phyloP scores from a whole-genome alignment of 352 stramenopile genomes.

The Phytophthora kernoviae region DNA sequence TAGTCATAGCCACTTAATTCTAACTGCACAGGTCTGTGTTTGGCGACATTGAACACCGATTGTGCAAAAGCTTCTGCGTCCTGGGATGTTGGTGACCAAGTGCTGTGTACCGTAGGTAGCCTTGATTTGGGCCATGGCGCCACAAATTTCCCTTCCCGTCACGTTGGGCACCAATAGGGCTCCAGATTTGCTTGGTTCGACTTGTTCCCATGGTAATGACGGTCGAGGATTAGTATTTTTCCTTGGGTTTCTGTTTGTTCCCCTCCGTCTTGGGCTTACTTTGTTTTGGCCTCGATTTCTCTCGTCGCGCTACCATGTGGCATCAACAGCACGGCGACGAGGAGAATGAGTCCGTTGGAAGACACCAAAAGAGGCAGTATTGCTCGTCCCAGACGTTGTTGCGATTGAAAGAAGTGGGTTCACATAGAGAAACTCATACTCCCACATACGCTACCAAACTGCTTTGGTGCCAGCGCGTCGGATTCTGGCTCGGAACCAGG shows the following conservation, averaged over 20 bases:
- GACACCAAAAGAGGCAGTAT: no score
- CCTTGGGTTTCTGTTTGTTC: not conserved
- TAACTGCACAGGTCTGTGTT: slow-evolving; percentile 25
- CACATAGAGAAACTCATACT: no score
- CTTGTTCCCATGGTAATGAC: not conserved
- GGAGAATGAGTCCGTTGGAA: no score
- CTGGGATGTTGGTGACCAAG: slow-evolving; percentile 3
- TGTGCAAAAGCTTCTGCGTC: slow-evolving; percentile 18
- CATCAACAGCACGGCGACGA: slow-evolving; percentile 1
- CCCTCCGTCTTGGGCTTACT: not conserved
- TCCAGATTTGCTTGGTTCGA: not conserved
- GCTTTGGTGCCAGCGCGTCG: no score
- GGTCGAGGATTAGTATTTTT: not conserved
- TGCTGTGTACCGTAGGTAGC: not conserved
- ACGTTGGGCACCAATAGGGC: not conserved
- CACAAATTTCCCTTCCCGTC: not conserved
- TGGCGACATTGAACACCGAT: slow-evolving; percentile 24
- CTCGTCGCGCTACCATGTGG: not conserved
- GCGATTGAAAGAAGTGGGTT: no score
- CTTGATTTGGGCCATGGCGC: not conserved
- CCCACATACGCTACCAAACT: no score
- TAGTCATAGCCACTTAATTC: slow-evolving; percentile 13
- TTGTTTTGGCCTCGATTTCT: not conserved
- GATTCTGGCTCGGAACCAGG: no score
- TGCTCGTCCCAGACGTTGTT: no score